Evolutionary conservation across 2,329 filamentous ascomycete genomes (phyloP), one percentile per base, ranked within the genome.

Genomic region (Diaporthe helianthi): DNA sequence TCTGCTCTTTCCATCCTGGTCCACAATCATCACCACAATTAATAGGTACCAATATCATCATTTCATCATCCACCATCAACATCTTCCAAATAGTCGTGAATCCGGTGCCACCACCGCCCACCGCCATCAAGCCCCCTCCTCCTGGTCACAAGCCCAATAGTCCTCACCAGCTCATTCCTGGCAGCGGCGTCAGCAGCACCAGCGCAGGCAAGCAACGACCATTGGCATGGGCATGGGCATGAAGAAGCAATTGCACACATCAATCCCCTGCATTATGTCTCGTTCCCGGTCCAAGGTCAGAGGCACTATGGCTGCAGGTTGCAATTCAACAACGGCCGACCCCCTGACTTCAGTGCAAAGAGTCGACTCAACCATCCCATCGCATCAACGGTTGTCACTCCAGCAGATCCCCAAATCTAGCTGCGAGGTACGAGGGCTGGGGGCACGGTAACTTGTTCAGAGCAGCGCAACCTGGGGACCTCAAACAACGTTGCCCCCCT

Each of bases 401-500:
- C 58, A 49, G 44, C 41, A 41, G 29, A 49, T 63, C 58, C 58
- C 41, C 29, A 36, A 36, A 24, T 36, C 19, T 44, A 49, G 44
- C 33, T 29, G n/a, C 33, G 19, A 49, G 54, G 36, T 17, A 60
- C 15, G 55, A 49, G 58, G 44, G 29, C 26, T 49, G 41, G 44
- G n/a, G 29, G n/a, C 29, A 31, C 29, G 26, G 44, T 36, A 26
- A 36, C 38, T 41, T 26, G 22, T 15, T 58, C 53, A 58, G 22
- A 44, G 15, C 22, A 41, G 36, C 36, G 36, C 54, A 58, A 29
- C 36, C 36, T 58, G 9, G 44, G 24, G 44, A 49, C 58, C 19
- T 49, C 58, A 49, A 47, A 63, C 58, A 49, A 26, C 29, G 58
- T 63, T 26, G 24, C n/a, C n/a, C 58, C 58, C 58, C 44, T 63